Base-by-base conservation (phyloP, 2,329 filamentous ascomycete genomes). In the Exophiala phaeomuriformis region DNA sequence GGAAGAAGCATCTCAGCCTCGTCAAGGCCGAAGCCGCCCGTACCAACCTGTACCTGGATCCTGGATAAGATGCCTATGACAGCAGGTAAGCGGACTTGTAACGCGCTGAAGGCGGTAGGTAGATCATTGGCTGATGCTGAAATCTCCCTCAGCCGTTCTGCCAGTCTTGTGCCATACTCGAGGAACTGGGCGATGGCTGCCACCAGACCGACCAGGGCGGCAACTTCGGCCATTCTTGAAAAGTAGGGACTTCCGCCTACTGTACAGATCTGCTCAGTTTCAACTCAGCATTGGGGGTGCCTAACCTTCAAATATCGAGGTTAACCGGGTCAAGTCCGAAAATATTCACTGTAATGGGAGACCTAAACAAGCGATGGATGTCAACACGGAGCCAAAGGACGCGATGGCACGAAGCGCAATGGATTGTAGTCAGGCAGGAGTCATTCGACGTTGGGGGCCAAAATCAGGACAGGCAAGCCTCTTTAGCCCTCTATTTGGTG, bases 11-110 rank as follows among this genome's bases (percentile, higher is more conserved):
- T 35, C 46, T 40, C 46, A 9, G 46, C 46, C 9, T 36, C 39
- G 12, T 6, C 6, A n/a, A 97, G 75, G 0, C 93, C 93, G 63
- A 97, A 96, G 68, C 97, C 93, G 66, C 97, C 93, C 59, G 93
- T 84, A 64, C 97, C 90, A 3, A 98, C 79, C 69, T 97, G 91
- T 71, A 89, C 87, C 52, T 89, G 82, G 3, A 93, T 93, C 62
- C 79, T 80, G 53, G 80, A 77, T 52, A 97, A 69, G 29, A 46
- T 33, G 7, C 27, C 27, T 30, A 46, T 8, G 27, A 46, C 30
- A 29, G 43, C 43, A 10, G 43, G 27, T 10, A 46, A 29, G 9
- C 43, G n/a, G 8, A 46, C 27, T 46, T 31, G 28, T 12, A 46
- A 7, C 43, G 43, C 30, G 29, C 10, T 43, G n/a, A 50, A 50